Evolutionary conservation across 225 moss, liverwort and hornwort genomes (phyloP), one percentile per base, ranked within the genome.

Genomic region (Antitrichia curtipendula): DNA sequence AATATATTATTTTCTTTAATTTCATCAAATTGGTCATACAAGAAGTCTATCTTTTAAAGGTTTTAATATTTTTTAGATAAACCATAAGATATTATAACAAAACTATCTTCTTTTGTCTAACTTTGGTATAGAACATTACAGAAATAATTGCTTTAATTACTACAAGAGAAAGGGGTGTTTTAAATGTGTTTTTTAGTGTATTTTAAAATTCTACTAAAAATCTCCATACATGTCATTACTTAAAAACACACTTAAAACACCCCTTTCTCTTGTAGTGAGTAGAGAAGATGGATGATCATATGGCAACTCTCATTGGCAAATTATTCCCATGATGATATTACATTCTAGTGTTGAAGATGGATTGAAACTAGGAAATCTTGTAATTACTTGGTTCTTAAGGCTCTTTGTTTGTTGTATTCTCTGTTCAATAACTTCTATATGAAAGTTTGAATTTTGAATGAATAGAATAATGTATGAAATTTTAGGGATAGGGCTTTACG

Each of bases 301-400:
- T 70, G 3, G 25, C 14, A 41, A 25, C 8, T 70, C 5, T 70
- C 41, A 24, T 70, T 25, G 41, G 41, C 25, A 41, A 41, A 25
- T 3, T 41, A 14, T 25, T 5, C 41, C 14, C 2, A 24, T 5
- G 24, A 24, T 68, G 24, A 40, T 40, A 2, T 24, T 24, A 25
- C 5, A 41, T 15, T 25, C 5, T 0, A 40, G 1, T 69, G 1
- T 24, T 41, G 8, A 25, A 70, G 25, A 70, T 8, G 25, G 25
- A 25, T 1, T 70, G 1, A 41, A 25, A 70, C 0, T 25, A 70
- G 13, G 12, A n/a, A 68, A 68, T 22, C 3, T 2, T 0, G 2
- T 7, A 16, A 7, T 22, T 7, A 68, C 13, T 66, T 4, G 7
- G 0, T n/a, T 68, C 7, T 23, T 24, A 13, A 14, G 25, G 14